Evolutionary conservation across 2,329 filamentous ascomycete genomes (phyloP).

Genomic region (Lojkania enalia): DNA sequence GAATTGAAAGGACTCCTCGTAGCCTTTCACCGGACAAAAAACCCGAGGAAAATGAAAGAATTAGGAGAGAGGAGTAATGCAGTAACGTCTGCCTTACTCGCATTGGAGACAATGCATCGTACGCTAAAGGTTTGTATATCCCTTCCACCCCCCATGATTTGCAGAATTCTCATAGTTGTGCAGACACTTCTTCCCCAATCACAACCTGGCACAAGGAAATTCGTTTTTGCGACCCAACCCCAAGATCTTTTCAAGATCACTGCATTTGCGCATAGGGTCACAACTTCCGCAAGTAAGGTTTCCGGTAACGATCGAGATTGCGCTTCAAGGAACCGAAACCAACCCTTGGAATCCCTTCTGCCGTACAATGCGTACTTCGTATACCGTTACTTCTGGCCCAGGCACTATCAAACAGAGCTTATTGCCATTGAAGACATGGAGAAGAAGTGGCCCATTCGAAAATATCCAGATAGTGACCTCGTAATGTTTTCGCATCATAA

Average conservation of each 20-base stretch:
- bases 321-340: too few relatives aligned
- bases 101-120: conserved; percentile 2
- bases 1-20: background rate
- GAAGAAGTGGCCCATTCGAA: too few relatives aligned
- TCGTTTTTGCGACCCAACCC: background rate
- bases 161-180: background rate
- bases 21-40: background rate
- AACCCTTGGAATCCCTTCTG: too few relatives aligned
- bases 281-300: too few relatives aligned
- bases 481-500: too few relatives aligned
- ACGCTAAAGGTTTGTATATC: background rate
- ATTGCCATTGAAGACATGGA: too few relatives aligned
- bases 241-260: background rate
- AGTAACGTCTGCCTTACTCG: background rate
- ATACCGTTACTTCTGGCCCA: too few relatives aligned
- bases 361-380: too few relatives aligned
- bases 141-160: background rate
- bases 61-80: conserved; percentile 3
- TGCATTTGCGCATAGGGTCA: background rate
- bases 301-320: too few relatives aligned
- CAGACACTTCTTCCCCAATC: background rate
- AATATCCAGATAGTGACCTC: too few relatives aligned
- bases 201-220: background rate
- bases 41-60: background rate
- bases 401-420: too few relatives aligned